Base-by-base conservation (phyloP, 2,329 filamentous ascomycete genomes). In the Clonostachys sp. region DNA sequence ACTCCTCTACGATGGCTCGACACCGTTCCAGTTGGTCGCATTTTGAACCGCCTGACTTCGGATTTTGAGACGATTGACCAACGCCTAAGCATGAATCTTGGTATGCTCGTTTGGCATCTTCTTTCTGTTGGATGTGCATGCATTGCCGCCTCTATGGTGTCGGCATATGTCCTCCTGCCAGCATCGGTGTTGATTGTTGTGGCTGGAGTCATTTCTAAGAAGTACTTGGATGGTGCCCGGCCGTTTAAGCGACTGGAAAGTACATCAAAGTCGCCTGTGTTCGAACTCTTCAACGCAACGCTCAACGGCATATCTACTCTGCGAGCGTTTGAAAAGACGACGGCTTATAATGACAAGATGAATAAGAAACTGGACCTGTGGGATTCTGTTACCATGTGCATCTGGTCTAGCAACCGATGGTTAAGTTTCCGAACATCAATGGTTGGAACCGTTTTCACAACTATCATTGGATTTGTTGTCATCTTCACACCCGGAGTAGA, bases 1-100 rank as follows among this genome's bases (percentile, higher is more conserved):
- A 83, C 87, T 6, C 87, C 86, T 2, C 71, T 91, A n/a, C 74
- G 87, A 51, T 91, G 87, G 86, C 74, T 92, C 36, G 88, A 92
- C 59, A 91, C 87, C 0, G 84, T 90, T 1, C 89, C 89, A 0
- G 72, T 90, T 2, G 88, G 88, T 3, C 80, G 88, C 42, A 80
- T 91, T 36, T 71, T 91, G 17, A 92, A 92, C 65, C 78, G 88
- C 3, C 89, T 91, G 61, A 89, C 87, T 0, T 74, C 84, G 4
- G 88, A 92, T 64, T 91, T 92, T 63, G 81, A 84, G 55, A 76
- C 83, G 39, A 78, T 91, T 44, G 88, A 92, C 64, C 83, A 78
- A 7, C 74, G 80, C 35, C 68, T 91, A 44, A 79, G 83, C 7
- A 77, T 78, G 53, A 80, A 87, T 45, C 62, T 89, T 51, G 76